Percentiles rank a stretch among this genome's conserved stretches.
phyloP scores from a whole-genome alignment of 2,329 filamentous ascomycete species.

The Colletotrichum sp. region DNA sequence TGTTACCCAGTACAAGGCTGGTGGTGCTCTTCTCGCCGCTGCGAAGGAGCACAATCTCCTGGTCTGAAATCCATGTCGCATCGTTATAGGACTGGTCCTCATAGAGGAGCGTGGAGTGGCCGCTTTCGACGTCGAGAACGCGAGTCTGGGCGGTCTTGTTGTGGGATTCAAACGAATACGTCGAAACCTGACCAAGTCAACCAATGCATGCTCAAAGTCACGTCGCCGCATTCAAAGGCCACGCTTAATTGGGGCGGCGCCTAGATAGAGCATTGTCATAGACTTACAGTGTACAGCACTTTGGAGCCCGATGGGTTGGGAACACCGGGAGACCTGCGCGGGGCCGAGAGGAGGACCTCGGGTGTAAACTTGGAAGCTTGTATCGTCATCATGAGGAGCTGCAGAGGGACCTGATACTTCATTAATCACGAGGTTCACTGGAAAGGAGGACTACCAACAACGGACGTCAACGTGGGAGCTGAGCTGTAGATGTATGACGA shows the following conservation, averaged over 20 bases:
- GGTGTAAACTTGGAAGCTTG: constrained; percentile 75
- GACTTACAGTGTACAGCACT: constrained; percentile 66
- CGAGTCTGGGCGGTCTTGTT: constrained; percentile 71
- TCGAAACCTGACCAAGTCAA: constrained; percentile 56
- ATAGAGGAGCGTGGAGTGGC: constrained; percentile 69
- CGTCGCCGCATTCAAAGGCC: not conserved
- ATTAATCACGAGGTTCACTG: not conserved
- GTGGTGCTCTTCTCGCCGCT: constrained; percentile 52
- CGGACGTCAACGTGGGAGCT: not conserved
- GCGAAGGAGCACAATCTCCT: constrained; percentile 63
- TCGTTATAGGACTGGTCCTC: constrained; percentile 71
- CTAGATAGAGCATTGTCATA: not conserved
- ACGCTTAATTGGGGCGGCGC: not conserved
- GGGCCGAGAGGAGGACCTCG: constrained; percentile 77
- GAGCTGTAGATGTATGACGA: constrained; percentile 1
- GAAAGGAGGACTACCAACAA: not conserved
- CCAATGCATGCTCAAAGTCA: not conserved
- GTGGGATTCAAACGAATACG: constrained; percentile 82
- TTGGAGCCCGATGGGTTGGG: constrained; percentile 71
- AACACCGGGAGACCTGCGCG: constrained; percentile 71
- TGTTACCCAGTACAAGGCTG: constrained; percentile 47
- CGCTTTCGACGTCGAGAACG: constrained; percentile 71
- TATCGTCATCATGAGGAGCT: constrained; percentile 64
- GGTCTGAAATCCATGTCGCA: constrained; percentile 77
- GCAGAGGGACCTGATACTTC: not conserved